phyloP scores from a whole-genome alignment of 78 protist genomes.

The Cavenderia fasciculata region DNA sequence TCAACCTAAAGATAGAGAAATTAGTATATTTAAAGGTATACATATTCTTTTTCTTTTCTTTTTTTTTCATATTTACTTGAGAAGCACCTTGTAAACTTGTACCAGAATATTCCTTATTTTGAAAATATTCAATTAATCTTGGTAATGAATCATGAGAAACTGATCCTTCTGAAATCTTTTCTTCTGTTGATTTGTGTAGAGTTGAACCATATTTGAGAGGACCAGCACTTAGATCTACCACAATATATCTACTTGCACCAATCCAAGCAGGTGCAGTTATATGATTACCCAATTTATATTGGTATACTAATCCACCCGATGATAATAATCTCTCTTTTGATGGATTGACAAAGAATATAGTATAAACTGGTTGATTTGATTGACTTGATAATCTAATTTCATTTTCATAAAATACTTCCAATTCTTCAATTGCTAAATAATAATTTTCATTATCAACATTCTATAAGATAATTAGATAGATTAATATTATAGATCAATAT shows the following conservation, averaged over 20 bases:
- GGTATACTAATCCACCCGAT: background rate
- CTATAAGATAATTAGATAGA: background rate
- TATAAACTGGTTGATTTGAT: background rate
- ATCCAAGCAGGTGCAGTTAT: conserved; percentile 52
- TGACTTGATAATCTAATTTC: conserved; percentile 4
- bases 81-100: conserved; percentile 57
- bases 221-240: conserved; percentile 42
- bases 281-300: background rate
- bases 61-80: conserved; percentile 9
- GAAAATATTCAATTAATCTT: conserved; percentile 54
- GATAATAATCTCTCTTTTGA: conserved; percentile 10
- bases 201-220: conserved; percentile 62
- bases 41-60: too few species aligned
- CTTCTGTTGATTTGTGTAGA: conserved; percentile 44
- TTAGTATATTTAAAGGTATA: too few species aligned
- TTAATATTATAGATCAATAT: background rate
- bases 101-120: conserved; percentile 26
- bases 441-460: conserved; percentile 35
- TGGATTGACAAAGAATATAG: conserved; percentile 48
- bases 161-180: conserved; percentile 20
- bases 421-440: conserved; percentile 7
- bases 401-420: conserved; percentile 41
- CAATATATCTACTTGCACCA: conserved; percentile 11
- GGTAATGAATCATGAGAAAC: conserved; percentile 49
- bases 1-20: background rate